Conservation (phyloP, 805 yeast species). For the Candida parachauliodes region DNA sequence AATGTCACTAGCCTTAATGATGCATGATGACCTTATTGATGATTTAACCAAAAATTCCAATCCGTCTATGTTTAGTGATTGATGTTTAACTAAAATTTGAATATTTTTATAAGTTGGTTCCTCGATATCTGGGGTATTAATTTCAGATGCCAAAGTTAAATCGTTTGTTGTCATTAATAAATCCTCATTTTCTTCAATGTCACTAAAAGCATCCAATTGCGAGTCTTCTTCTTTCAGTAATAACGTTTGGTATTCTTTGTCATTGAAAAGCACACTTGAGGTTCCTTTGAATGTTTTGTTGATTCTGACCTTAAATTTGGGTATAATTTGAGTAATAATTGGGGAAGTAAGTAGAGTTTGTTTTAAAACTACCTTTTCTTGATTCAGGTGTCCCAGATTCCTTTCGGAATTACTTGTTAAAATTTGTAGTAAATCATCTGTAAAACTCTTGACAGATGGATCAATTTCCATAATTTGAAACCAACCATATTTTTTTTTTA, state of each 20-base stretch:
- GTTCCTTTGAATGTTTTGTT: slow-evolving; percentile 33
- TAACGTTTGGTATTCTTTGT: slow-evolving; percentile 33
- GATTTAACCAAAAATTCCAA: slow-evolving; percentile 28
- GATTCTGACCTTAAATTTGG: slow-evolving; percentile 27
- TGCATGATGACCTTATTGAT: slow-evolving; percentile 28
- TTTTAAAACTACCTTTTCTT: slow-evolving; percentile 20
- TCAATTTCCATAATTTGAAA: slow-evolving; percentile 3
- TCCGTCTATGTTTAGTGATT: slow-evolving; percentile 29
- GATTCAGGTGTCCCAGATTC: background rate
- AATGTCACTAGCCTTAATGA: slow-evolving; percentile 14
- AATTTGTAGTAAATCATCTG: slow-evolving; percentile 3
- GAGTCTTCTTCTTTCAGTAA: slow-evolving; percentile 34
- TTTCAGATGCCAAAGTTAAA: background rate
- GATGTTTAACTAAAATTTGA: slow-evolving; percentile 26
- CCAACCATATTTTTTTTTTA: background rate
- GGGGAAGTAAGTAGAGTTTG: slow-evolving; percentile 43
- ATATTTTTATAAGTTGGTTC: slow-evolving; percentile 10
- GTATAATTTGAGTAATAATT: slow-evolving; percentile 29
- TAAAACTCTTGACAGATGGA: background rate
- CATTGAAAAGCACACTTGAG: slow-evolving; percentile 31
- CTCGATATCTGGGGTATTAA: background rate
- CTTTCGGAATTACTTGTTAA: background rate
- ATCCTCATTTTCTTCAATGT: slow-evolving; percentile 31
- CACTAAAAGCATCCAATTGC: slow-evolving; percentile 35
- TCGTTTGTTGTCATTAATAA: slow-evolving; percentile 11